Conservation (phyloP, 352 stramenopile species). For the Phytophthora pini region DNA sequence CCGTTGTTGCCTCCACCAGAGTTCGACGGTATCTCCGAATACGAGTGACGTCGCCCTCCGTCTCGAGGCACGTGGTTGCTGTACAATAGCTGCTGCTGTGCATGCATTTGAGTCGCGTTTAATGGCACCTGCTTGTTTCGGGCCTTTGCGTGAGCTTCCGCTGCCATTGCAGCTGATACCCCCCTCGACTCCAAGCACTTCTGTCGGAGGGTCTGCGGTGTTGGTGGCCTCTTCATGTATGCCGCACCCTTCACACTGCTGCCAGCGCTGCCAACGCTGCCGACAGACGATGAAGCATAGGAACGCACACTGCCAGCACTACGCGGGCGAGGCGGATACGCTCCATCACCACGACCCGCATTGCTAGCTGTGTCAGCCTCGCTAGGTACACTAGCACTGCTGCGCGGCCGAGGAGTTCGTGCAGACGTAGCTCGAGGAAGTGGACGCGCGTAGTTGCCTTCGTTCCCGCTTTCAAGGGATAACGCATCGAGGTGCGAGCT, state of each 20-base stretch:
- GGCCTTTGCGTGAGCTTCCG: slow-evolving; percentile 19
- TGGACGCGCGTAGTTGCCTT: background rate
- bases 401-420: slow-evolving; percentile 11
- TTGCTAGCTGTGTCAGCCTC: slow-evolving; percentile 23
- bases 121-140: slow-evolving; percentile 49
- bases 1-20: slow-evolving; percentile 13
- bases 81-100: slow-evolving; percentile 4
- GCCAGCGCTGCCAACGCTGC: slow-evolving; percentile 14
- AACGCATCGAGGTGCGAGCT: slow-evolving; percentile 30
- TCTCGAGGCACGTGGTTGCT: slow-evolving; percentile 8
- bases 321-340: slow-evolving; percentile 38
- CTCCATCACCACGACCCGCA: slow-evolving; percentile 11
- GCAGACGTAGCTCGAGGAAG: slow-evolving; percentile 6
- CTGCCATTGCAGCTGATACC: slow-evolving; percentile 17
- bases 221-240: slow-evolving; percentile 68
- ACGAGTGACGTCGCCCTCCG: slow-evolving; percentile 47
- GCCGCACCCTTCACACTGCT: slow-evolving; percentile 52
- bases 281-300: slow-evolving; percentile 28
- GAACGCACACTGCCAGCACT: slow-evolving; percentile 66
- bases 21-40: slow-evolving; percentile 35
- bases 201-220: slow-evolving; percentile 65
- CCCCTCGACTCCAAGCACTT: slow-evolving; percentile 72
- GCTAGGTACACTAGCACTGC: slow-evolving; percentile 4
- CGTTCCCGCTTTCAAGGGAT: slow-evolving; percentile 21
- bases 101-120: slow-evolving; percentile 10